A percentile compares a stretch with the other conserved stretches of the same genome.
Evolutionary conservation across 768 basidiomycete genomes (phyloP).

Genomic region (Clitopilus passeckerianus): DNA sequence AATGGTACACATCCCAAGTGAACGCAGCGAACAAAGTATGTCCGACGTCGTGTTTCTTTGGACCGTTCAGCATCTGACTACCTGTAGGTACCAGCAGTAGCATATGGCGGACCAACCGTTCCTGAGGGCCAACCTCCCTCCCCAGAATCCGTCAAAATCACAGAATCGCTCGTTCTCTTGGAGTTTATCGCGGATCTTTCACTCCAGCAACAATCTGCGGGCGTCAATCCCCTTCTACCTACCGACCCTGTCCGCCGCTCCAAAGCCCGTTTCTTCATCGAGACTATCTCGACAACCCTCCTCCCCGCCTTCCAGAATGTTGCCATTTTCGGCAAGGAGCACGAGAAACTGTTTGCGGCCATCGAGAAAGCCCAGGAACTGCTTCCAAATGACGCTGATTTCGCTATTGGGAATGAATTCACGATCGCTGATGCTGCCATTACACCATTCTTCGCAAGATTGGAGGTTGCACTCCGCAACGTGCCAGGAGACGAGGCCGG

Average conservation of each 20-base stretch:
- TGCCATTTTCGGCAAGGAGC: constrained; percentile 31
- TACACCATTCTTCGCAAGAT: constrained; percentile 53
- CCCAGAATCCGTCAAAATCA: constrained; percentile 52
- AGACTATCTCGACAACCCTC: constrained; percentile 44
- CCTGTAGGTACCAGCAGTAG: constrained; percentile 43
- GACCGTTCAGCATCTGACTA: not conserved
- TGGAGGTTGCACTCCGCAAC: constrained; percentile 30
- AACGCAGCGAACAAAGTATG: constrained; percentile 56
- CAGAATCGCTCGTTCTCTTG: constrained; percentile 61
- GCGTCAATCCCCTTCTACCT: constrained; percentile 41
- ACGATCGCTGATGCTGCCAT: constrained; percentile 61
- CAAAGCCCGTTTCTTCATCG: constrained; percentile 59
- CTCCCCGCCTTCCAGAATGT: constrained; percentile 30
- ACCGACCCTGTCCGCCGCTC: constrained; percentile 53
- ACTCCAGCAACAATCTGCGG: constrained; percentile 14
- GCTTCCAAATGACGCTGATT: constrained; percentile 40
- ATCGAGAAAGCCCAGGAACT: constrained; percentile 45
- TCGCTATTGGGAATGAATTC: constrained; percentile 39
- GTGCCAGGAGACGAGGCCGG: constrained; percentile 38
- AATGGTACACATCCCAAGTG: constrained; percentile 61
- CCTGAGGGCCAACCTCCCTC: constrained; percentile 40
- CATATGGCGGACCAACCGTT: constrained; percentile 57
- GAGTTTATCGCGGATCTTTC: constrained; percentile 63
- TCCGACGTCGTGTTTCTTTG: not conserved
- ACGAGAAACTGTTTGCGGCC: constrained; percentile 33